Evolutionary conservation across 2,329 filamentous ascomycete species (phyloP), one percentile per base, ranked within the genome.

Genomic region (Plectosphaerella sp.): DNA sequence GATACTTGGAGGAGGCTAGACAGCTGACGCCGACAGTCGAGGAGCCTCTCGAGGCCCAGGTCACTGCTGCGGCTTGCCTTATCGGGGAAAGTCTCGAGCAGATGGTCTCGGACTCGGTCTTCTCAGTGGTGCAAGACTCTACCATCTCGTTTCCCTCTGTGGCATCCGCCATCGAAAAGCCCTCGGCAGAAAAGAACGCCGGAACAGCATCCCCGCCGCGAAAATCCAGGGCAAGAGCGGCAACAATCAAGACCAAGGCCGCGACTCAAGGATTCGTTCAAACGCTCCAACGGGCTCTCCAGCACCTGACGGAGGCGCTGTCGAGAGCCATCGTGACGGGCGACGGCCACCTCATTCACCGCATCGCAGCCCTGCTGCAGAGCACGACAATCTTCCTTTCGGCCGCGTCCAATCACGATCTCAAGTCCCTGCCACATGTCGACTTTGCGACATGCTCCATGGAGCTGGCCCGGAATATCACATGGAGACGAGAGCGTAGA

Each of bases 101-200:
- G 61, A 89, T 96, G 74, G 80, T 85, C 12, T 79, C 81, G 5
- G 89, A 96, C 67, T 86, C 92, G 3, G 87, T 94, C 4, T 95
- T 93, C 67, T 95, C 90, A 16, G 88, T 93, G 10, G 80, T 97
- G 15, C 89, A 93, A 45, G 94, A 99, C 62, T 97, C 94, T 1
- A 96, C 91, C 0, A 85, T 97, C 24, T 95, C 91, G 0, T 87
- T 93, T 54, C 91, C 92, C 1, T 85, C 89, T 0, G 75, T 93
- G 37, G 72, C 72, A 22, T 63, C 52, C 15, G 24, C 48, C 67
- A 57, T 65, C 69, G 78, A 78, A 35, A 72, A 71, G 54, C 57
- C 54, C n/a, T 58, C 61, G 25, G 60, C 66, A 11, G 70, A 75
- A 43, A 66, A 68, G 28, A 57, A 64, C 20, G 70, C 70, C 3